Evolutionary conservation across 352 stramenopile genomes (phyloP), one percentile per base, ranked within the genome.

Genomic region (Pythium guiyangense): DNA sequence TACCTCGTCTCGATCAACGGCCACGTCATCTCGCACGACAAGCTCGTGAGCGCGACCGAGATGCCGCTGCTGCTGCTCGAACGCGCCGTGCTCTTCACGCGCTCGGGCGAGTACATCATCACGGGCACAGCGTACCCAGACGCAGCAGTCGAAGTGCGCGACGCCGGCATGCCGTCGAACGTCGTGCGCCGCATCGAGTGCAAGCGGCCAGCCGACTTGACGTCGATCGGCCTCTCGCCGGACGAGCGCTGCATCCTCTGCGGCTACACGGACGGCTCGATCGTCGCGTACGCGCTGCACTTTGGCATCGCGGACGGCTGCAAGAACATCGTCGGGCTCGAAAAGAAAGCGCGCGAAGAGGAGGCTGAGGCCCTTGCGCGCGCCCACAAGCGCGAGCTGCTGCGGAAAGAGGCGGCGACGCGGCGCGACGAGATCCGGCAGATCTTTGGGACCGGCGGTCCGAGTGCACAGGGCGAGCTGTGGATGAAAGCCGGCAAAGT

Each of bases 1-100:
- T 88, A 86, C 39, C 54, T 92, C 18, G 74, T 92, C 25, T 92
- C 84, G n/a, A 86, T 94, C 53, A 94, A 94, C 39, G 84, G 84
- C 10, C 73, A 82, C 47, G 63, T 94, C 39, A 67, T 94, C 25
- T 86, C 76, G 0, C 77, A 90, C 27, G 72, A 86, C 49, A 76
- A 71, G 34, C 63, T 94, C 12, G 50, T 70, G 4, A 48, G 58
- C 4, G 67, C 49, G 47, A 66, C 64, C 40, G 77, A 77, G 50
- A 62, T 61, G 18, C 66, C 79, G 20, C 69, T 84, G n/a, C 57
- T 88, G 51, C 51, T 94, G 39, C 67, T 94, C 12, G 76, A 89
- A 40, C 80, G 76, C 6, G 81, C 73, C 10, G 78, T 85, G 20
- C 59, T 90, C 17, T 94, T 90, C 59, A 94, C 84, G 12, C 77